These are phyloP conservation scores for Fusarium aywerte DNA, from an alignment of 2,329 filamentous ascomycete genomes.

Conservation along the genomic window DNA sequence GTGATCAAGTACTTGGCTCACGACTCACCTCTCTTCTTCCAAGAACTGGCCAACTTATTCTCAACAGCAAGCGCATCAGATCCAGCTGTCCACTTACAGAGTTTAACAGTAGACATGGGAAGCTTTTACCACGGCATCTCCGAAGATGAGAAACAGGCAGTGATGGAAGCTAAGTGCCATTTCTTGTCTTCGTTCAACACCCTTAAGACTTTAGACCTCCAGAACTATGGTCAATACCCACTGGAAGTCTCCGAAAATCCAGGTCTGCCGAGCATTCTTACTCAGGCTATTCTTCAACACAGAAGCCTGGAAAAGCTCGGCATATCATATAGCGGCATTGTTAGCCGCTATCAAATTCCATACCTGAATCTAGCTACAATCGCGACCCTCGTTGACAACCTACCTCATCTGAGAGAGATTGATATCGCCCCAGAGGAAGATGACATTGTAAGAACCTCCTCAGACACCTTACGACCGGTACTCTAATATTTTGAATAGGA, in stretches of 20 bases:
- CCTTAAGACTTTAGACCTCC: background rate
- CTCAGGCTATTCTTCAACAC: constrained; percentile 28
- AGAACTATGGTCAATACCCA: background rate
- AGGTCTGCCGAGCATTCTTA: constrained; percentile 1
- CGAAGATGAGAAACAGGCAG: background rate
- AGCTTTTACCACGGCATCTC: rapidly evolving
- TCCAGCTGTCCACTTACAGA: background rate
- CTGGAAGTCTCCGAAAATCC: background rate
- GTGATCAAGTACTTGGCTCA: background rate
- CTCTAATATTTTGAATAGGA: constrained; percentile 7
- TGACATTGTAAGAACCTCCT: constrained; percentile 7
- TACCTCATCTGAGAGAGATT: constrained; percentile 17
- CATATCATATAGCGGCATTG: constrained; percentile 4
- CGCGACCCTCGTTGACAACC: constrained; percentile 8
- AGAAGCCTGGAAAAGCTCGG: constrained; percentile 12
- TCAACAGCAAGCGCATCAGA: background rate
- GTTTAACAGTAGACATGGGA: background rate
- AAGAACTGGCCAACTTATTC: background rate
- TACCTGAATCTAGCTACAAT: constrained; percentile 20
- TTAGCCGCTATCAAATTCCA: constrained; percentile 7
- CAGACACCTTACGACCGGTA: rapidly evolving
- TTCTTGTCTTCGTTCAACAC: background rate
- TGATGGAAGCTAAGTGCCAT: background rate
- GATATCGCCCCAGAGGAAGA: constrained; percentile 20
- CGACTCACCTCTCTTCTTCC: background rate